These are phyloP conservation scores for Kalaharituber pfeilii DNA, from an alignment of 2,329 filamentous ascomycete species.

Conservation along the genomic window DNA sequence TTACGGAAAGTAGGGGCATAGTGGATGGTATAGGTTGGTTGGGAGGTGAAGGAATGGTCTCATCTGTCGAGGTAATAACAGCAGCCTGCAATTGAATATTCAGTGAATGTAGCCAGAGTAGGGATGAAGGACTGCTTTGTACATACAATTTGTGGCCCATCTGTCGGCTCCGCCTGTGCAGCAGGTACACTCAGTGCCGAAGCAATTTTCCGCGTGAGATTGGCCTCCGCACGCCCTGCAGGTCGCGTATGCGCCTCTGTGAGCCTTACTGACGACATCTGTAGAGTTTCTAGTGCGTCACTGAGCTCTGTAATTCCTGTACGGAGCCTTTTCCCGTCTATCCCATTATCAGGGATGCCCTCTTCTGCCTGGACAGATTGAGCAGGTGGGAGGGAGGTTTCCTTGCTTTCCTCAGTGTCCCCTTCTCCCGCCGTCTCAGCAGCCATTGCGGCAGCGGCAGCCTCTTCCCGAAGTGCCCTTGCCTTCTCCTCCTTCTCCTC, in stretches of 20 bases:
- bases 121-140: not conserved
- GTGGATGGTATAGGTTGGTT: slow-evolving; percentile 44
- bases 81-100: no score
- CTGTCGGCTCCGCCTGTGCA: not conserved
- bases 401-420: slow-evolving; percentile 48
- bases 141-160: no score
- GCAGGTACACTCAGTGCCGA: not conserved
- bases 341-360: slow-evolving; percentile 19
- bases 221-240: slow-evolving; percentile 18
- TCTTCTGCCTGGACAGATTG: slow-evolving; percentile 52
- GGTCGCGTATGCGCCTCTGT: not conserved
- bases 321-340: not conserved
- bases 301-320: not conserved
- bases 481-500: slow-evolving; percentile 44
- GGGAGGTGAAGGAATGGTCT: not conserved
- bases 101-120: slow-evolving; percentile 12
- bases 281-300: not conserved
- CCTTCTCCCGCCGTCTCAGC: slow-evolving; percentile 28
- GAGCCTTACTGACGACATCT: not conserved
- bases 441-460: slow-evolving; percentile 24
- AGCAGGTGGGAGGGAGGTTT: slow-evolving; percentile 42
- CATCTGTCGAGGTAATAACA: no score
- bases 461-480: slow-evolving; percentile 30
- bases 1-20: slow-evolving; percentile 48
- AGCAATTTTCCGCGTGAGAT: slow-evolving; percentile 21